Conservation (phyloP, 1,139 yeast genomes). For the Meyerozyma smithsonii region DNA sequence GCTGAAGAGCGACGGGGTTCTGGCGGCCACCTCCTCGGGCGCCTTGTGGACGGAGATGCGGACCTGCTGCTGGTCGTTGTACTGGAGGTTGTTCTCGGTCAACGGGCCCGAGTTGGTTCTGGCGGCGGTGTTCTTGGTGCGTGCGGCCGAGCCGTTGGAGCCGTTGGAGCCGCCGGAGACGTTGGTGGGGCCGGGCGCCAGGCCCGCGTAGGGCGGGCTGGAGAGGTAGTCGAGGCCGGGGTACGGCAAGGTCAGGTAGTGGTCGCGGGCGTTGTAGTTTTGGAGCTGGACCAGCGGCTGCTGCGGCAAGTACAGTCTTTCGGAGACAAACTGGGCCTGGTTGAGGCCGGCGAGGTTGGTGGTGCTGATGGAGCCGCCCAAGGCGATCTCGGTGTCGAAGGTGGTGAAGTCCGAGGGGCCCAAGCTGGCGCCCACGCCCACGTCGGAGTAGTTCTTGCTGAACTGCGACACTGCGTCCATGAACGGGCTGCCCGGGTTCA, state of each 20-base stretch:
- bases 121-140: background rate
- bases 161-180: background rate
- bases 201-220: background rate
- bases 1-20: constrained; percentile 43
- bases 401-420: constrained; percentile 9
- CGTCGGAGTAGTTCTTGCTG: constrained; percentile 11
- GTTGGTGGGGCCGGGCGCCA: background rate
- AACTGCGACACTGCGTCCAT: constrained; percentile 36
- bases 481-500: constrained; percentile 38
- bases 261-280: constrained; percentile 6
- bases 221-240: background rate
- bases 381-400: constrained; percentile 33
- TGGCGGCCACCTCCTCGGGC: constrained; percentile 31
- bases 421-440: constrained; percentile 4
- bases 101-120: constrained; percentile 9
- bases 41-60: constrained; percentile 30
- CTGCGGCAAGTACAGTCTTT: background rate
- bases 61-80: constrained; percentile 17
- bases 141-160: background rate
- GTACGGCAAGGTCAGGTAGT: constrained; percentile 7
- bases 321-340: background rate
- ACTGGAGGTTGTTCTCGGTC: constrained; percentile 27
- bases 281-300: background rate
- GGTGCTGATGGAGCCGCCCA: constrained; percentile 39
- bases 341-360: constrained; percentile 27